phyloP scores from a whole-genome alignment of 2,329 filamentous ascomycete genomes.

The Aspergillus unguis region DNA sequence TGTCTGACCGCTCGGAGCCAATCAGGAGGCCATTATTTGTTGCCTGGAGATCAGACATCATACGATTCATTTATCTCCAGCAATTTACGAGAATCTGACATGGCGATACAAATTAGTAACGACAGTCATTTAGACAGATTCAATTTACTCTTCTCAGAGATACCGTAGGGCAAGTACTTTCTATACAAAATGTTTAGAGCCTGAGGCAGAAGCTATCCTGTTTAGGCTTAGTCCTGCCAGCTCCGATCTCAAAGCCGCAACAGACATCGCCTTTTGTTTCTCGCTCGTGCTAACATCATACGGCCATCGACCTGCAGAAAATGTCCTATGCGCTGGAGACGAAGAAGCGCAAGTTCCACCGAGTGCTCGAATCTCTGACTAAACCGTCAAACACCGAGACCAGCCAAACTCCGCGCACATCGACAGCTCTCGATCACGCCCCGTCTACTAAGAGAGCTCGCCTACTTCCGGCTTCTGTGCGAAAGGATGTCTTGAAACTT shows the following conservation, averaged over 20 bases:
- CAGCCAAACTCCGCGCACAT: constrained; percentile 17
- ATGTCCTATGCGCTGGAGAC: constrained; percentile 47
- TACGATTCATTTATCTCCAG: not conserved
- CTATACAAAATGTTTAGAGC: constrained; percentile 6
- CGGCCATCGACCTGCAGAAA: constrained; percentile 10
- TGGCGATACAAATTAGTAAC: too few species aligned
- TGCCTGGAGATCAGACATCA: constrained; percentile 4
- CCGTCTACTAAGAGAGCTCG: constrained; percentile 37
- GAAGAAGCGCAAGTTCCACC: constrained; percentile 49
- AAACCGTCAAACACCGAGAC: constrained; percentile 27
- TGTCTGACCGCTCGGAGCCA: constrained; percentile 14
- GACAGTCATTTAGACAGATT: too few species aligned
- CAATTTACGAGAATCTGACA: too few species aligned
- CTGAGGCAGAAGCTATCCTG: constrained; percentile 23
- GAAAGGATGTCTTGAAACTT: constrained; percentile 25
- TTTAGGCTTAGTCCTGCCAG: constrained; percentile 13
- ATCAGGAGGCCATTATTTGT: constrained; percentile 21
- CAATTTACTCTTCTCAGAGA: too few species aligned
- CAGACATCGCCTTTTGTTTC: not conserved
- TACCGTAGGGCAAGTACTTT: too few species aligned
- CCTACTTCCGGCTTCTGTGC: constrained; percentile 23
- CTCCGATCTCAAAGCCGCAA: constrained; percentile 8
- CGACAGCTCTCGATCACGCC: constrained; percentile 24
- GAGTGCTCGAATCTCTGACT: constrained; percentile 45
- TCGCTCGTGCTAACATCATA: not conserved